Percentiles rank a stretch among this genome's conserved stretches.
phyloP scores from a whole-genome alignment of 2,329 filamentous ascomycete species.

The Coniella vitis region DNA sequence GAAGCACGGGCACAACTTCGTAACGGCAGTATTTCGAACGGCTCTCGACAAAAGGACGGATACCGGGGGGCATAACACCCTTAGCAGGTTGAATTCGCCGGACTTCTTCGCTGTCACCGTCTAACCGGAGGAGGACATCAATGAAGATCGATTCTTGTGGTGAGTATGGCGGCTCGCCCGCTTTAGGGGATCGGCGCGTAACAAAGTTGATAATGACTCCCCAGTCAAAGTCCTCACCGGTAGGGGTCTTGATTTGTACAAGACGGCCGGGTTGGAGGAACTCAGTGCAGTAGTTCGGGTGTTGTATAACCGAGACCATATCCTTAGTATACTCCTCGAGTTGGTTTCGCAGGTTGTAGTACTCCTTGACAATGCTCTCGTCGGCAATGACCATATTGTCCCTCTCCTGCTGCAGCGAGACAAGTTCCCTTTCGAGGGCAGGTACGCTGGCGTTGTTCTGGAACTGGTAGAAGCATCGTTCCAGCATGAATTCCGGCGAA shows the following conservation, averaged over 20 bases:
- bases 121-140: conserved; percentile 67
- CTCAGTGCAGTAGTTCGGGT: conserved; percentile 76
- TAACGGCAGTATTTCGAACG: conserved; percentile 56
- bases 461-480: conserved; percentile 96
- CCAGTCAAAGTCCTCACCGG: conserved; percentile 84
- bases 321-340: conserved; percentile 78
- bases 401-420: conserved; percentile 68
- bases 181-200: conserved; percentile 58
- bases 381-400: conserved; percentile 72
- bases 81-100: conserved; percentile 47
- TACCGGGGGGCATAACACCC: conserved; percentile 57
- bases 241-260: conserved; percentile 72
- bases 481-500: conserved; percentile 97
- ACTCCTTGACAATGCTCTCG: conserved; percentile 84
- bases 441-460: conserved; percentile 89
- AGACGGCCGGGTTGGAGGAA: conserved; percentile 86
- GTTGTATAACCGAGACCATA: conserved; percentile 85
- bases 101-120: conserved; percentile 42
- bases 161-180: conserved; percentile 58
- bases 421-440: conserved; percentile 73
- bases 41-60: conserved; percentile 49
- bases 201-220: conserved; percentile 76
- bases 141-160: conserved; percentile 76
- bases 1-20: conserved; percentile 78
- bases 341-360: conserved; percentile 83